A percentile compares a stretch with the other conserved stretches of the same genome.
Conservation (phyloP, 371 early-diverging fungal species). For the Nematocida sp. region DNA sequence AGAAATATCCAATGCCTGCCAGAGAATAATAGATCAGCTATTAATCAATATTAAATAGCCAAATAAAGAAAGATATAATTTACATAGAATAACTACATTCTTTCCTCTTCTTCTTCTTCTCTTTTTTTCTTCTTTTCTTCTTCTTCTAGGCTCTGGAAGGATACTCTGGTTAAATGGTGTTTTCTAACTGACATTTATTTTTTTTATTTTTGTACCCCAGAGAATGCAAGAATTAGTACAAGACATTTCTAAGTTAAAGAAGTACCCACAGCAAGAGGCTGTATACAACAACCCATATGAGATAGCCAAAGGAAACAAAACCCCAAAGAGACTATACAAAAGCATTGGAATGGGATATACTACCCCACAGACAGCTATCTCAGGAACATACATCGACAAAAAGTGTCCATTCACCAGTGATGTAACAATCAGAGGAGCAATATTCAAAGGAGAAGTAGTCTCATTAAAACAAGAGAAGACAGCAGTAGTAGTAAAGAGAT, state of each 20-base stretch:
- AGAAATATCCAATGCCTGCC: not conserved
- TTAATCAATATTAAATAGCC: not conserved
- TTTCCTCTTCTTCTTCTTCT: too few relatives aligned
- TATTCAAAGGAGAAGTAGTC: constrained; percentile 85
- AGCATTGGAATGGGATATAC: constrained; percentile 96
- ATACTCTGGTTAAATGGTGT: too few relatives aligned
- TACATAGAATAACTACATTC: not conserved
- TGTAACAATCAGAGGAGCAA: constrained; percentile 92
- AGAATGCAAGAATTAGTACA: constrained; percentile 67
- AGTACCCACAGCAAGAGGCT: constrained; percentile 75
- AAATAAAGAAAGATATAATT: not conserved
- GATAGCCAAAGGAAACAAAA: constrained; percentile 66
- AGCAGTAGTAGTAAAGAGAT: constrained; percentile 89
- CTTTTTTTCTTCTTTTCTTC: not conserved
- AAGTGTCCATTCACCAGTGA: constrained; percentile 99
- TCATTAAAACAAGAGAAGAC: constrained; percentile 98
- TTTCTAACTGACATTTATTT: too few relatives aligned
- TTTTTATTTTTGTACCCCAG: constrained; percentile 40
- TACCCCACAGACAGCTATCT: constrained; percentile 94
- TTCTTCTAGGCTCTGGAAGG: not conserved
- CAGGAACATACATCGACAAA: constrained; percentile 91
- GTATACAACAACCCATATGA: constrained; percentile 70
- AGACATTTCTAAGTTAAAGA: constrained; percentile 89
- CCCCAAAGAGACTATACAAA: constrained; percentile 75
- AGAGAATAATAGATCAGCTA: not conserved